These are phyloP conservation scores for Hansenula lynferdii DNA, from an alignment of 1,139 yeast genomes.

Conservation along the genomic window DNA sequence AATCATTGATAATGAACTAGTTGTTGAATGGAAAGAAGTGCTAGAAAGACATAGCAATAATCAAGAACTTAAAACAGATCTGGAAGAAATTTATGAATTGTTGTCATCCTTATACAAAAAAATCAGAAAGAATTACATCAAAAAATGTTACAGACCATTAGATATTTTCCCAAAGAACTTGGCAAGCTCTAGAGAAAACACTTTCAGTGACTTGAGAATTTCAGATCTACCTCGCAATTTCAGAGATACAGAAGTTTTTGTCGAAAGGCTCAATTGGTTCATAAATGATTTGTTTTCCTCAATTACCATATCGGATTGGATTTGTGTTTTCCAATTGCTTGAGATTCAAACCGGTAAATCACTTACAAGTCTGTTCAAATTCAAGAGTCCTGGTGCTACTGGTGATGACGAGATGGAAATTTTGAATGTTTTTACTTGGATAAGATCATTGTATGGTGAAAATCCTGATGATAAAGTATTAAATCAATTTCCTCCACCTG, in stretches of 20 bases:
- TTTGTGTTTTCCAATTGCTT: conserved; percentile 64
- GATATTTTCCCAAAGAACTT: conserved; percentile 26
- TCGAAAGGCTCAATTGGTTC: conserved; percentile 60
- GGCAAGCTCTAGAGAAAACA: conserved; percentile 12
- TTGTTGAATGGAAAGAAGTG: conserved; percentile 65
- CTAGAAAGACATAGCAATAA: conserved; percentile 22
- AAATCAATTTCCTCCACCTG: conserved; percentile 62
- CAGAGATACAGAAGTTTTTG: conserved; percentile 47
- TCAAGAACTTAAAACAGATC: conserved; percentile 26
- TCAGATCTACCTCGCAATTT: conserved; percentile 19
- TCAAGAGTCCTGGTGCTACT: conserved; percentile 36
- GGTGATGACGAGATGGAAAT: conserved; percentile 57
- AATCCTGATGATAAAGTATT: conserved; percentile 38
- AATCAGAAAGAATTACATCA: conserved; percentile 69
- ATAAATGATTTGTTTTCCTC: conserved; percentile 56
- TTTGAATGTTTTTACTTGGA: conserved; percentile 67
- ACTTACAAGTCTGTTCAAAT: conserved; percentile 54
- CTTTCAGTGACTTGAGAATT: conserved; percentile 16
- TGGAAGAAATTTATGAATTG: conserved; percentile 35
- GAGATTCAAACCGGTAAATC: conserved; percentile 60
- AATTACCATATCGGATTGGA: conserved; percentile 74
- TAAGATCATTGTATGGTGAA: conserved; percentile 49
- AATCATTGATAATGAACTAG: conserved; percentile 61
- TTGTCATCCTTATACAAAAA: conserved; percentile 60
- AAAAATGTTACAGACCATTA: conserved; percentile 73